Percentiles rank a stretch among this genome's conserved stretches.
Evolutionary conservation across 495 filamentous ascomycete genomes (phyloP).

Genomic region (Apiosordaria backusii): DNA sequence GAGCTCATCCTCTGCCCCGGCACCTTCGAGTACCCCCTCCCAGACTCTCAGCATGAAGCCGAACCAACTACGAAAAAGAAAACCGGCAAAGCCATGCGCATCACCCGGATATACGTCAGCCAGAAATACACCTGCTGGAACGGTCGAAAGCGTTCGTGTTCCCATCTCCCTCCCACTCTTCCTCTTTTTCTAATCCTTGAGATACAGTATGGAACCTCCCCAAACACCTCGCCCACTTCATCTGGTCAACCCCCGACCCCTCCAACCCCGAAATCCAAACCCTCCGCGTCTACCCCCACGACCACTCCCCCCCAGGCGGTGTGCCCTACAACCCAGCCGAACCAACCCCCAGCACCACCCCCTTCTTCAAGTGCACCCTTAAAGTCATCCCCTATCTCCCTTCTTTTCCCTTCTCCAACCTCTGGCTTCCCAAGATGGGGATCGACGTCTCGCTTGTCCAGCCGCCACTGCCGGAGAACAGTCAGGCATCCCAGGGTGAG

Average conservation of each 20-base stretch:
- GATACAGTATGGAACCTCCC: slow-evolving; percentile 50
- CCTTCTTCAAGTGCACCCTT: slow-evolving; percentile 45
- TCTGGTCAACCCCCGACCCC: slow-evolving; percentile 36
- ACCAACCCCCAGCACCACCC: slow-evolving; percentile 23
- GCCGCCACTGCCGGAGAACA: slow-evolving; percentile 43
- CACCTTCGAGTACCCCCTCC: slow-evolving; percentile 36
- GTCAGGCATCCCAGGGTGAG: slow-evolving; percentile 28
- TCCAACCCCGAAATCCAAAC: slow-evolving; percentile 30
- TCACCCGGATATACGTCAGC: slow-evolving; percentile 51
- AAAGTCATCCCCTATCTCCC: slow-evolving; percentile 41
- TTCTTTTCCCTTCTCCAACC: slow-evolving; percentile 40
- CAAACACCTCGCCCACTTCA: slow-evolving; percentile 52
- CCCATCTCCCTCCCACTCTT: neutral
- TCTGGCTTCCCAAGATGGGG: slow-evolving; percentile 32
- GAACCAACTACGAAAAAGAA: slow-evolving; percentile 27
- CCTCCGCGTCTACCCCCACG: slow-evolving; percentile 45
- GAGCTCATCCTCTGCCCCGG: slow-evolving; percentile 49
- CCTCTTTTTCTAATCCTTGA: neutral
- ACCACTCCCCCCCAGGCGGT: slow-evolving; percentile 14
- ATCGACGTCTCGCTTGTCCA: slow-evolving; percentile 38
- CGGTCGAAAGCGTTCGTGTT: slow-evolving; percentile 36
- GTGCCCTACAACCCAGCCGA: slow-evolving; percentile 23
- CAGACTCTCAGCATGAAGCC: slow-evolving; percentile 14
- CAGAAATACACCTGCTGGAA: slow-evolving; percentile 48
- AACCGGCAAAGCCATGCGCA: slow-evolving; percentile 21